Evolutionary conservation across 176 grass and related monocot species (phyloP), one percentile per base, ranked within the genome.

Genomic region (Panicum miliaceum): DNA sequence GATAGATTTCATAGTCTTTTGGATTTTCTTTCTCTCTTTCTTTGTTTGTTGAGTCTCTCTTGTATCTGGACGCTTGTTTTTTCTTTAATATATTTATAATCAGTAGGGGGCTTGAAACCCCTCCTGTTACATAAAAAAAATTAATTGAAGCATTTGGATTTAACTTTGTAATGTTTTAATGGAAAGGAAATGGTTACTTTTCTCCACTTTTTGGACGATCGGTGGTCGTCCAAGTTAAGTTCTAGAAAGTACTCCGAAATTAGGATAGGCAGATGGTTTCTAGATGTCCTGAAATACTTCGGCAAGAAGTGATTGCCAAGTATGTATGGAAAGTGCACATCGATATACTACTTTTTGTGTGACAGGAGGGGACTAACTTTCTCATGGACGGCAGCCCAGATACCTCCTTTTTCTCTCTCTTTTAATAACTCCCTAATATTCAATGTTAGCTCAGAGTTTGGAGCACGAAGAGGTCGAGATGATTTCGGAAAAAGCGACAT

Each of bases 401-500:
- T 50, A 72, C 23, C 26, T 15, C 7, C 1, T 58, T 23, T 42
- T 43, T n/a, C n/a, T n/a, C n/a, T 63, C 40, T 15, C 47, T 4
- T 71, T 45, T 81, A 16, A n/a, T 8, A n/a, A n/a, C 35, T 85
- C 16, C 57, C 10, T 51, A 53, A 80, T 71, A 52, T 66, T 54
- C 25, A 65, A 69, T 67, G 60, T 71, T 59, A 38, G 62, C 43
- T 63, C 26, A 61, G 84, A 41, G 38, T 79, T 64, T 72, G 65
- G 79, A 32, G 52, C 36, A 76, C 34, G 19, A 20, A 71, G 67
- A 80, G 64, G 54, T 37, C 42, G 76, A 12, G 79, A 67, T 51
- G 84, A 81, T 84, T 83, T 86, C 0, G 27, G 72, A 73, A 56
- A 71, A 80, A 18, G 35, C 10, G 51, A 66, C 53, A 61, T 41